Conservation (phyloP, 106 monocot genomes). For the Platanthera guangdongensis region DNA sequence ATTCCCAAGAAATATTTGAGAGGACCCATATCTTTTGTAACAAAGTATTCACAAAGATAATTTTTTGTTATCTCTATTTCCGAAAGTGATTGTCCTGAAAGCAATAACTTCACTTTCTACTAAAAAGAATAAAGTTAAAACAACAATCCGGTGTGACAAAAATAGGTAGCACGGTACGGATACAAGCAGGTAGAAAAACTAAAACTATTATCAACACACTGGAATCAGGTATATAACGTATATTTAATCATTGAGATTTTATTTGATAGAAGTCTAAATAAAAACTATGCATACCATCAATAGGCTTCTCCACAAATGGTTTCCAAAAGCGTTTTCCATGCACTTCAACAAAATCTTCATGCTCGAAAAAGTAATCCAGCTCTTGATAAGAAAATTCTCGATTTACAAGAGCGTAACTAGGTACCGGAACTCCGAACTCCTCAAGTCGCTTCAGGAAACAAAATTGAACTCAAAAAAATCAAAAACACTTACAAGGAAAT, state of each 20-base stretch:
- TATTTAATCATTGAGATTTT: not conserved
- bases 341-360: slow-evolving; percentile 98
- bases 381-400: slow-evolving; percentile 87
- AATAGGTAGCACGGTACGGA: not conserved
- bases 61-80: no score
- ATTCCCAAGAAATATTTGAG: no score
- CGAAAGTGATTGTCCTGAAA: no score
- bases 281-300: slow-evolving; percentile 50
- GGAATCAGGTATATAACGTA: not conserved
- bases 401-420: slow-evolving; percentile 88
- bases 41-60: no score
- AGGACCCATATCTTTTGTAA: no score
- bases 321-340: slow-evolving; percentile 92
- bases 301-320: slow-evolving; percentile 98
- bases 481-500: not conserved
- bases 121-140: not conserved
- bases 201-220: not conserved
- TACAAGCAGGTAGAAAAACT: not conserved
- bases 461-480: not conserved
- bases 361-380: slow-evolving; percentile 90
- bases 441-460: slow-evolving; percentile 53
- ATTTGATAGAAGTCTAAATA: not conserved
- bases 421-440: slow-evolving; percentile 81
- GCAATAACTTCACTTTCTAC: no score
- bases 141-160: not conserved